A percentile compares a stretch with the other conserved stretches of the same genome.
These are phyloP conservation scores for Suhomyces coccinellae DNA, from an alignment of 1,139 yeast genomes.

Conservation along the genomic window DNA sequence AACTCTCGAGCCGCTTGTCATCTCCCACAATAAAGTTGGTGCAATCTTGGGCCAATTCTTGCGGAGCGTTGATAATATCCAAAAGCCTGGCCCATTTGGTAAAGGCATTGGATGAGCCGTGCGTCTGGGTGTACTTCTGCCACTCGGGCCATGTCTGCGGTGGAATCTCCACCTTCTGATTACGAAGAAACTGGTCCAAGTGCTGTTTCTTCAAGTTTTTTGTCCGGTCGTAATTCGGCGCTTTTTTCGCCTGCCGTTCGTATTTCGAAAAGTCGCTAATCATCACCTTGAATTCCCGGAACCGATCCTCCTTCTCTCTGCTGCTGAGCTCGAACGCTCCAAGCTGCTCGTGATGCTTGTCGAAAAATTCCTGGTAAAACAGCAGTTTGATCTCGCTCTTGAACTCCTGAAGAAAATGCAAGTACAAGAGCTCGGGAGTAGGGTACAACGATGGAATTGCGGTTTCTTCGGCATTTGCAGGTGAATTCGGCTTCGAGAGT, in stretches of 20 bases:
- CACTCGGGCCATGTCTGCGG: background rate
- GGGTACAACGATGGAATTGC: constrained; percentile 21
- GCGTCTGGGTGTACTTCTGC: background rate
- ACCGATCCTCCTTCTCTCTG: constrained; percentile 24
- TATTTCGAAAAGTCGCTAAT: constrained; percentile 27
- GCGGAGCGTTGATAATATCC: constrained; percentile 24
- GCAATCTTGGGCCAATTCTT: constrained; percentile 27
- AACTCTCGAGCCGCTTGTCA: constrained; percentile 30
- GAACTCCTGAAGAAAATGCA: constrained; percentile 29
- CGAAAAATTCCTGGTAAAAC: constrained; percentile 32
- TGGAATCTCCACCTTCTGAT: background rate
- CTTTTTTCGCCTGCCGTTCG: constrained; percentile 28
- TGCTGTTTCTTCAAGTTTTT: constrained; percentile 33
- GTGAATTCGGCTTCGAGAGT: background rate
- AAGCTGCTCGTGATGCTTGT: constrained; percentile 19
- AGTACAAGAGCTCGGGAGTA: constrained; percentile 25
- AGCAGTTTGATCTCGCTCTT: constrained; percentile 32
- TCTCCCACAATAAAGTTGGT: constrained; percentile 46
- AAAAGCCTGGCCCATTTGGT: constrained; percentile 34
- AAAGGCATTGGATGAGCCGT: constrained; percentile 15
- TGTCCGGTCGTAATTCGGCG: constrained; percentile 15
- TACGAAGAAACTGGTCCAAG: constrained; percentile 5
- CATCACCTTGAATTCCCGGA: constrained; percentile 26
- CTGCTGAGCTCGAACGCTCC: constrained; percentile 17
- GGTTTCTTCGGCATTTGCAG: background rate